Conservation (phyloP, 495 filamentous ascomycete species). For the Penicillium paradoxum region DNA sequence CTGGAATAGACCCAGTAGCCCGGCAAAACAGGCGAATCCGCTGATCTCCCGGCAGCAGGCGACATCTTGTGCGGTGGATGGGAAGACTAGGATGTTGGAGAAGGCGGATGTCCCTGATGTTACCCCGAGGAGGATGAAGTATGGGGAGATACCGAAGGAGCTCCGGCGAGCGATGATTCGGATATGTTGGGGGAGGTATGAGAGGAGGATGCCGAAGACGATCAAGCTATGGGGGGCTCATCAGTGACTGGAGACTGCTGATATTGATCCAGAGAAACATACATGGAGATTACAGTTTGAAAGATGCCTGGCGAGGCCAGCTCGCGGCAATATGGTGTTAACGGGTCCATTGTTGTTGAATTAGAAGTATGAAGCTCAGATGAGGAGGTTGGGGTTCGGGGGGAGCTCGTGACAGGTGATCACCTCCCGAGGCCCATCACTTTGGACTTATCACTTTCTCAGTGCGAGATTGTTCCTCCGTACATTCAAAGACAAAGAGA, state of each 20-base stretch:
- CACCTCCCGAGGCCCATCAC: not conserved
- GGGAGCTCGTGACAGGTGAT: slow-evolving; percentile 1
- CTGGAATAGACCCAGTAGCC: slow-evolving; percentile 80
- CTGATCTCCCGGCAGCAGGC: slow-evolving; percentile 78
- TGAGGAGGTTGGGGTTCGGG: not conserved
- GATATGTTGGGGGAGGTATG: slow-evolving; percentile 91
- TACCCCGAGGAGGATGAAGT: slow-evolving; percentile 86
- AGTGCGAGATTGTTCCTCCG: not conserved
- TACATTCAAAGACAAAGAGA: not conserved
- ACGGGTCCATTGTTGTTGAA: slow-evolving; percentile 22
- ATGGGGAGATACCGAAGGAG: slow-evolving; percentile 93
- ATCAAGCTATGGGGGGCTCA: slow-evolving; percentile 57
- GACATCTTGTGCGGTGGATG: slow-evolving; percentile 69
- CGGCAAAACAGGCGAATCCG: slow-evolving; percentile 77
- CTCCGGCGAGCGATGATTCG: slow-evolving; percentile 82
- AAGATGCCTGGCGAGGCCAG: slow-evolving; percentile 47
- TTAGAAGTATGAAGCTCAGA: slow-evolving; percentile 20
- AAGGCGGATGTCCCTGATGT: slow-evolving; percentile 83
- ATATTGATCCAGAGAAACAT: slow-evolving; percentile 6
- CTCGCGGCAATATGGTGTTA: slow-evolving; percentile 32
- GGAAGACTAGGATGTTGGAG: slow-evolving; percentile 83
- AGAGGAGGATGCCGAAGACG: slow-evolving; percentile 82
- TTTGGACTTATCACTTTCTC: not conserved
- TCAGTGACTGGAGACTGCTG: not conserved
- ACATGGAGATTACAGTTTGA: slow-evolving; percentile 62